These are phyloP conservation scores for Globisporangium lucens DNA, from an alignment of 352 stramenopile genomes.

Conservation along the genomic window DNA sequence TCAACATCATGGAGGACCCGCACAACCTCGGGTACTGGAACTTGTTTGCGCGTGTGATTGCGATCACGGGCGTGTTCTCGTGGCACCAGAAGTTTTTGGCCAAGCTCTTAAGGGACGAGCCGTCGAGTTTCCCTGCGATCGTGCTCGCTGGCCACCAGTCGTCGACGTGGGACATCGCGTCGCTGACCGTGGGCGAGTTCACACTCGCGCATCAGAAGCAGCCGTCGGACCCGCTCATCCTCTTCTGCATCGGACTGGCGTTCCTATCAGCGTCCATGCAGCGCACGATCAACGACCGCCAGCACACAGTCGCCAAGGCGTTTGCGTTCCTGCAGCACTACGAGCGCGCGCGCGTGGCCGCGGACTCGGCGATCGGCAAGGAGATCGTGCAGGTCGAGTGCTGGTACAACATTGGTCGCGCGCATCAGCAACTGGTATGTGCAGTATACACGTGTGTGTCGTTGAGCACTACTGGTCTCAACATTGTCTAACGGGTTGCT, in stretches of 20 bases:
- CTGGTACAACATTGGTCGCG: constrained; percentile 87
- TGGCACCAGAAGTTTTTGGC: constrained; percentile 87
- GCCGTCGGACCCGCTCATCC: constrained; percentile 64
- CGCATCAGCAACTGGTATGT: constrained; percentile 82
- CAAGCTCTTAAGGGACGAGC: constrained; percentile 74
- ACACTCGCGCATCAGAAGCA: constrained; percentile 81
- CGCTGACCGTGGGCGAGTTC: constrained; percentile 79
- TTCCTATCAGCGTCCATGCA: constrained; percentile 86
- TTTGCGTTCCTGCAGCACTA: constrained; percentile 87
- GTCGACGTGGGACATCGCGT: constrained; percentile 82
- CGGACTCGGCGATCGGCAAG: constrained; percentile 48
- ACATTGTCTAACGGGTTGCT: no score
- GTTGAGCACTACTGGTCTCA: not conserved
- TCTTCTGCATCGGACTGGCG: constrained; percentile 83
- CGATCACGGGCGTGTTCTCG: constrained; percentile 81
- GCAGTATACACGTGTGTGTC: not conserved
- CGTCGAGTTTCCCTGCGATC: constrained; percentile 75
- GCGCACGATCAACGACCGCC: constrained; percentile 81
- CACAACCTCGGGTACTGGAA: constrained; percentile 84
- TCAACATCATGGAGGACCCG: constrained; percentile 87
- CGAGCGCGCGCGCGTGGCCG: constrained; percentile 48
- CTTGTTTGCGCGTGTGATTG: constrained; percentile 79
- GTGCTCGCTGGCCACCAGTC: constrained; percentile 81
- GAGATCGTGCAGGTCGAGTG: constrained; percentile 69
- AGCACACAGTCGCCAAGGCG: constrained; percentile 81